Base-by-base conservation (phyloP, 306 rosid species). In the Abrus precatorius region DNA sequence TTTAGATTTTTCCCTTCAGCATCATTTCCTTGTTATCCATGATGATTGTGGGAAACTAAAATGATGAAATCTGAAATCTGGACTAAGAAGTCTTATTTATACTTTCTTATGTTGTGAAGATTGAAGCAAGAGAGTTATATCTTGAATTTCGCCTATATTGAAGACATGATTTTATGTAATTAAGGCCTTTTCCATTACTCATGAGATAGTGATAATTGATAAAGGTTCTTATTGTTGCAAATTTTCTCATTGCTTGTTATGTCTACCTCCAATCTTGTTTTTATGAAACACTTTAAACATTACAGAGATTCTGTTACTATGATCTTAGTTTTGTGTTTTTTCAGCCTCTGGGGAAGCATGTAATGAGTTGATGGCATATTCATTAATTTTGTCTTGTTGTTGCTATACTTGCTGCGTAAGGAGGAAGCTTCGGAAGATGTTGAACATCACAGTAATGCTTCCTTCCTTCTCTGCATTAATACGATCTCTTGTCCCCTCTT, bases 301-400 rank as follows among this genome's bases (percentile, higher is more conserved):
- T 27, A 38, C 76, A 45, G 66, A 55, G 53, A 54, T 74, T 71
- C 14, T 69, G 12, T 10, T 29, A 55, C 62, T 70, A 74, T 49
- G 68, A 78, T 78, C 59, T 78, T 32, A 4, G 49, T 68, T 71
- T 47, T 57, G 64, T 77, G 20, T 80, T 78, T 57, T 84, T 82
- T 64, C 94, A 93, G 97, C 99, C 78, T 81, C 97, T 4, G 90
- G 79, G 45, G 98, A 95, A 80, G 97, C 96, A 57, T 96, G 97
- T 74, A 96, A 93, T 59, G 98, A 96, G 41, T 84, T 93, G 90
- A 92, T 96, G 98, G 99, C 97, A 28, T 96, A 96, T 90, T 88
- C 99, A 0, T 84, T 96, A 84, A 74, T 96, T 57, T 67, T 93
- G 84, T 93, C 98, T 10, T 96, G 98, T 81, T 96, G 98, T 86